Evolutionary conservation across 768 basidiomycete genomes (phyloP).

Genomic region (Boletus subcaerulescens): DNA sequence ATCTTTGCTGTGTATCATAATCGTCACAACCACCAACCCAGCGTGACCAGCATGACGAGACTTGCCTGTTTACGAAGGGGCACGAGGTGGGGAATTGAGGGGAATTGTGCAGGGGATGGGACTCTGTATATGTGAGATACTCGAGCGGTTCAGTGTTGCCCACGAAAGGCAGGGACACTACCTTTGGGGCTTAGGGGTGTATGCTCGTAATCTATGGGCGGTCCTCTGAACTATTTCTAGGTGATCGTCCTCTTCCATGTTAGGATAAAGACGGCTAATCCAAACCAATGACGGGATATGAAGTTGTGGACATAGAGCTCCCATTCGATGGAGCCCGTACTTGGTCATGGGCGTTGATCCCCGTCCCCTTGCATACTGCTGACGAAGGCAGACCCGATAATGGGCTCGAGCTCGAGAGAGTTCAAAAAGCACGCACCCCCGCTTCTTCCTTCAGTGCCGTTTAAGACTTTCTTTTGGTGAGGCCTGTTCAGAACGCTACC

Average conservation of each 20-base stretch:
- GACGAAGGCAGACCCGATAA: neutral
- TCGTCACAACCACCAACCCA: neutral
- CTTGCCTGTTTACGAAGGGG: neutral
- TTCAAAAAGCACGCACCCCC: slow-evolving; percentile 2
- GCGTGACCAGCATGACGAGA: neutral
- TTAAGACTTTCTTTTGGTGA: neutral
- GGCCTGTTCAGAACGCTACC: neutral
- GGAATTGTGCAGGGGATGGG: neutral
- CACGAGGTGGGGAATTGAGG: neutral
- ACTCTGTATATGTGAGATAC: slow-evolving; percentile 19
- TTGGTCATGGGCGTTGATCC: slow-evolving; percentile 3
- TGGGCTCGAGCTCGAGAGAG: neutral
- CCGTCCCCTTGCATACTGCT: neutral
- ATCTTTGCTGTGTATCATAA: slow-evolving; percentile 13
- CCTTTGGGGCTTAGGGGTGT: slow-evolving; percentile 11
- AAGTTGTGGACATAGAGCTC: neutral
- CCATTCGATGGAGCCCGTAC: neutral
- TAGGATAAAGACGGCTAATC: neutral
- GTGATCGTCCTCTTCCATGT: neutral
- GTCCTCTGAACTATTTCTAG: neutral
- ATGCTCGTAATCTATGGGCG: neutral
- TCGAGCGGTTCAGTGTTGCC: neutral
- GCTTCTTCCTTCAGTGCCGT: neutral
- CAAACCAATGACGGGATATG: neutral
- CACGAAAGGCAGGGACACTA: neutral